These are phyloP conservation scores for Isatis lusitanica DNA, from an alignment of 441 rosid species.

Conservation along the genomic window DNA sequence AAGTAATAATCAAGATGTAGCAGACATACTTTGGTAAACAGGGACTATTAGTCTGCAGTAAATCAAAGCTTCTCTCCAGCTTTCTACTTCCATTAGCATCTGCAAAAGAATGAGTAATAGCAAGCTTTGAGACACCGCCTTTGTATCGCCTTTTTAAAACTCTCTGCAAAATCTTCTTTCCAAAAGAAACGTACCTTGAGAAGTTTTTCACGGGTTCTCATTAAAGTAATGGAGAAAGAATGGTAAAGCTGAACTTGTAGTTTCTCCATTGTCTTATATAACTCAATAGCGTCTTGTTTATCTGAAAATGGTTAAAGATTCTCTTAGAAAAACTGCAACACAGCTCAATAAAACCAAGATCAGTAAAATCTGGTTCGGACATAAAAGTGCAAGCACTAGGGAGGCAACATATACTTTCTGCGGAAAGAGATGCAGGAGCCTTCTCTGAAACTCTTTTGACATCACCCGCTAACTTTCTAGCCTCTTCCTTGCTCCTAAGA, in stretches of 20 bases:
- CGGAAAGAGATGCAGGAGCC: conserved; percentile 44
- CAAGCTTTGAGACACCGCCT: conserved; percentile 19
- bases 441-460: conserved; percentile 47
- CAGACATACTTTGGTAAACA: conserved; percentile 73
- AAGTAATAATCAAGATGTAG: conserved; percentile 22
- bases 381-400: neutral
- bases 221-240: conserved; percentile 67
- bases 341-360: conserved; percentile 13
- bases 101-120: conserved; percentile 35
- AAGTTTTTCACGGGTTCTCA: conserved; percentile 82
- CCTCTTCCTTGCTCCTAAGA: conserved; percentile 70
- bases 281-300: conserved; percentile 46
- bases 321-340: conserved; percentile 27
- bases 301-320: conserved; percentile 52
- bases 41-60: conserved; percentile 81
- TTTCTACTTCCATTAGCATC: conserved; percentile 78
- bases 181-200: conserved; percentile 57
- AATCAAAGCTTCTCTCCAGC: conserved; percentile 70
- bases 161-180: conserved; percentile 2
- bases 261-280: conserved; percentile 60
- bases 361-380: conserved; percentile 6
- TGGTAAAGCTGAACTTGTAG: conserved; percentile 70
- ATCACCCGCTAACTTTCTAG: conserved; percentile 53
- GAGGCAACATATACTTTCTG: conserved; percentile 50
- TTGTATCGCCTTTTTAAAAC: conserved; percentile 3